These are phyloP conservation scores for Scopulariopsis brevicaulis DNA, from an alignment of 2,329 filamentous ascomycete genomes.

Conservation along the genomic window DNA sequence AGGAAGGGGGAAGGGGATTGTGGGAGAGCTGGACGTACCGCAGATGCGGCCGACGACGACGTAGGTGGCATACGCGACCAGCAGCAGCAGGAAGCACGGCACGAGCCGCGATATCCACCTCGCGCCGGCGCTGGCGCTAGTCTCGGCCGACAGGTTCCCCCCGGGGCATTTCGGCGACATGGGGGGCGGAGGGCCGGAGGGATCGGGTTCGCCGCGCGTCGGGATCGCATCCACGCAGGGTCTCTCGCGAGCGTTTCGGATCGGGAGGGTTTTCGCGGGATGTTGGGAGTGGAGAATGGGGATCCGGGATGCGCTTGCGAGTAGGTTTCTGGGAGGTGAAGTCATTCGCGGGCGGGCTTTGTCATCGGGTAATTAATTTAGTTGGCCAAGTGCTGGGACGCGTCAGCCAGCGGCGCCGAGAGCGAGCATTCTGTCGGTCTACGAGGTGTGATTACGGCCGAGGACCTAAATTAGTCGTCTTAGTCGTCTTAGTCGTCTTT, in stretches of 20 bases:
- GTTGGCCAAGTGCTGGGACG: background rate
- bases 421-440: too few relatives aligned
- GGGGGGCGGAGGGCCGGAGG: background rate
- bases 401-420: too few relatives aligned
- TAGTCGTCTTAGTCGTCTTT: too few relatives aligned
- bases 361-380: background rate
- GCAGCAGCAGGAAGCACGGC: constrained; percentile 55
- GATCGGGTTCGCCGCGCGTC: background rate
- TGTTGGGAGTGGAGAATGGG: background rate
- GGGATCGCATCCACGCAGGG: background rate
- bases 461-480: too few relatives aligned
- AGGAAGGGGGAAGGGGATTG: background rate
- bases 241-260: background rate
- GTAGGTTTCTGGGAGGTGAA: background rate
- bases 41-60: constrained; percentile 57
- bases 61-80: constrained; percentile 61
- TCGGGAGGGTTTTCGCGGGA: background rate
- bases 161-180: background rate
- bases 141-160: background rate
- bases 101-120: constrained; percentile 53
- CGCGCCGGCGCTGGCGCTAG: background rate
- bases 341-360: background rate
- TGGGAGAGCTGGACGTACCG: constrained; percentile 35
- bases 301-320: background rate
- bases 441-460: too few relatives aligned